A percentile compares a stretch with the other conserved stretches of the same genome.
phyloP scores from a whole-genome alignment of 2,329 filamentous ascomycete genomes.

The Botryosphaeria dothidea region DNA sequence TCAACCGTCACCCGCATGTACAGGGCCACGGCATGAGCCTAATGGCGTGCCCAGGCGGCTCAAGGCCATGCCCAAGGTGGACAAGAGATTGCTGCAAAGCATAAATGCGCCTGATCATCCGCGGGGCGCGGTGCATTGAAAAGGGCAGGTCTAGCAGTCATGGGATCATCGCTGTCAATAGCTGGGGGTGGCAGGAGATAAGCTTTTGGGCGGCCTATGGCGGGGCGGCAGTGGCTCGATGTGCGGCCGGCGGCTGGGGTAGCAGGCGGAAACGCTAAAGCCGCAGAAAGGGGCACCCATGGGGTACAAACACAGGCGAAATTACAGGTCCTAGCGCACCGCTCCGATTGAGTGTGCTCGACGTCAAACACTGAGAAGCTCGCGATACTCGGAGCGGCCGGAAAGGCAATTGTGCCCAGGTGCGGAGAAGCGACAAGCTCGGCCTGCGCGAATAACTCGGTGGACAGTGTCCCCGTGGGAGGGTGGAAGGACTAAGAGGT shows the following conservation, averaged over 20 bases:
- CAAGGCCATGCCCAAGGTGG: neutral
- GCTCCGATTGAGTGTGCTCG: neutral
- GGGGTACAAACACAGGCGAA: neutral
- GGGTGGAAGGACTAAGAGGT: neutral
- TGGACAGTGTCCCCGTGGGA: neutral
- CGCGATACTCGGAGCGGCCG: neutral
- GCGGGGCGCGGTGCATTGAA: neutral
- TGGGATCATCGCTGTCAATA: neutral
- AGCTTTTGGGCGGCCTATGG: conserved; percentile 3
- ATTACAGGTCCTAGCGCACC: neutral
- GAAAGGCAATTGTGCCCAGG: neutral
- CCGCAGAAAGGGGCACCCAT: neutral
- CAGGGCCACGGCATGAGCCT: neutral
- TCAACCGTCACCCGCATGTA: neutral
- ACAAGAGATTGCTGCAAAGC: neutral
- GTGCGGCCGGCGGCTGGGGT: neutral
- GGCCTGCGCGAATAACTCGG: neutral
- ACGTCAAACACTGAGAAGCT: neutral
- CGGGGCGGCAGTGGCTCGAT: neutral
- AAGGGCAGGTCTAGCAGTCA: neutral
- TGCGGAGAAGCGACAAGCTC: neutral
- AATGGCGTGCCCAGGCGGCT: neutral
- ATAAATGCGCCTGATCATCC: neutral
- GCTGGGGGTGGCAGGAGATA: neutral
- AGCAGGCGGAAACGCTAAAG: neutral